phyloP scores from a whole-genome alignment of 2,329 filamentous ascomycete genomes.

The Xylariaceae sp. region DNA sequence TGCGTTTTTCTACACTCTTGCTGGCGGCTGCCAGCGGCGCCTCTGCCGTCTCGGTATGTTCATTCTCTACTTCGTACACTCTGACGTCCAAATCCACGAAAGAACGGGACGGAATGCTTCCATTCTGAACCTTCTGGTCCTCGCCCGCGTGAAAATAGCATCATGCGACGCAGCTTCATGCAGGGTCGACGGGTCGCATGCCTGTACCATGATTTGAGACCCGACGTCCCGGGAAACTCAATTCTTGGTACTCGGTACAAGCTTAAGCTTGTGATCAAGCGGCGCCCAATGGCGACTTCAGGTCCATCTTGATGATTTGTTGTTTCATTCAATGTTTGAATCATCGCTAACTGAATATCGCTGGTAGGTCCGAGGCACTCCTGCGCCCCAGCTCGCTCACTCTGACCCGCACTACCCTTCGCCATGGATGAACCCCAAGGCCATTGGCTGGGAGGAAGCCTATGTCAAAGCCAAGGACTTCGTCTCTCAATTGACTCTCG shows the following conservation, averaged over 20 bases:
- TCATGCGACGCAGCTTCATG: not conserved
- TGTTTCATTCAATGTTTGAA: not conserved
- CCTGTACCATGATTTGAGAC: not conserved
- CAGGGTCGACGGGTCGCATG: not conserved
- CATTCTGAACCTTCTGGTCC: too few relatives aligned
- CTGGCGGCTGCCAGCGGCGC: conserved; percentile 15
- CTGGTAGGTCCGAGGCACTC: not conserved
- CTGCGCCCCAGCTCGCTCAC: conserved; percentile 21
- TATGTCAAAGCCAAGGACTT: conserved; percentile 72
- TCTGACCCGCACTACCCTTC: conserved; percentile 62
- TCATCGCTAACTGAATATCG: conserved; percentile 10
- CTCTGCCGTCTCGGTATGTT: conserved; percentile 20
- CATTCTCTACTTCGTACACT: not conserved
- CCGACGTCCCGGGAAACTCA: not conserved
- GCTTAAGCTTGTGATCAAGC: not conserved
- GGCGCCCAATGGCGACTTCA: not conserved
- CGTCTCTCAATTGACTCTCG: conserved; percentile 74
- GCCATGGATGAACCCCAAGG: conserved; percentile 74
- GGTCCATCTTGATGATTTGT: not conserved
- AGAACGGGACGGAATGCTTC: not conserved
- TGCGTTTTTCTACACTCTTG: conserved; percentile 17
- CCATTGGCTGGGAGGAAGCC: conserved; percentile 67
- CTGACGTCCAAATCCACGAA: not conserved
- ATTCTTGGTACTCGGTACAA: not conserved
- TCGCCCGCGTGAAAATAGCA: not conserved